Percentiles rank a stretch among this genome's conserved stretches.
Conservation (phyloP, 1,284 basidiomycete genomes). For the Trichosporon coremiiforme region DNA sequence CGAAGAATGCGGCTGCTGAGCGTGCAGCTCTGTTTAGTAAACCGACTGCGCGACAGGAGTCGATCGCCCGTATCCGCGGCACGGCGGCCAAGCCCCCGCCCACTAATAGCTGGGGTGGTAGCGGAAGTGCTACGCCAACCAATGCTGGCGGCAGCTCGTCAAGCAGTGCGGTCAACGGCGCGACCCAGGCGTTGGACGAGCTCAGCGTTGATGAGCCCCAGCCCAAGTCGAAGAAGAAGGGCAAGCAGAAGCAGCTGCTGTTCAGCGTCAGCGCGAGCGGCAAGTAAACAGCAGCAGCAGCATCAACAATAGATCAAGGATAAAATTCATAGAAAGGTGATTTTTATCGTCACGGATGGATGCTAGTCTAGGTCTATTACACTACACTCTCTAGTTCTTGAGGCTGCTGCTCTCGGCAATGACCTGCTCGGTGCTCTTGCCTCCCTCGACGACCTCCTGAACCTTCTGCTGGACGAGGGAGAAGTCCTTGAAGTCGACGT, state of each 20-base stretch:
- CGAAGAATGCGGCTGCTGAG: conserved; percentile 51
- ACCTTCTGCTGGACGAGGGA: conserved; percentile 59
- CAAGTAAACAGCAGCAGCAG: not conserved
- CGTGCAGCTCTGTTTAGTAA: conserved; percentile 57
- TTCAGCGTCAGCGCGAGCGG: conserved; percentile 62
- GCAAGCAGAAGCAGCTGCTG: conserved; percentile 79
- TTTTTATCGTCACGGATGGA: not conserved
- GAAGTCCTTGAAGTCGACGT: conserved; percentile 56
- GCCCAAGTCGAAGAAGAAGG: conserved; percentile 60
- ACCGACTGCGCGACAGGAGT: conserved; percentile 65
- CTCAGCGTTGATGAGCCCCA: conserved; percentile 9
- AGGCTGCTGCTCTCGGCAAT: conserved; percentile 41
- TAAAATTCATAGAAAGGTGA: not conserved
- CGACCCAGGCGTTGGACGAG: conserved; percentile 20
- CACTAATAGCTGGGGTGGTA: conserved; percentile 37
- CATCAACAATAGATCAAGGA: not conserved
- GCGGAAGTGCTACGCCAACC: not conserved
- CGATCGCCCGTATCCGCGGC: conserved; percentile 71
- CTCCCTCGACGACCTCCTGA: conserved; percentile 65
- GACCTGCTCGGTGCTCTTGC: conserved; percentile 35
- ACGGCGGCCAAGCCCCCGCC: conserved; percentile 57
- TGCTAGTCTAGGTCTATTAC: conserved; percentile 11
- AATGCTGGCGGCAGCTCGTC: conserved; percentile 2
- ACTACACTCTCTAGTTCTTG: not conserved
- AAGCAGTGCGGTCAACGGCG: conserved; percentile 30